A percentile compares a stretch with the other conserved stretches of the same genome.
Conservation (phyloP, 257 asterid genomes). For the Asclepias syriaca region DNA sequence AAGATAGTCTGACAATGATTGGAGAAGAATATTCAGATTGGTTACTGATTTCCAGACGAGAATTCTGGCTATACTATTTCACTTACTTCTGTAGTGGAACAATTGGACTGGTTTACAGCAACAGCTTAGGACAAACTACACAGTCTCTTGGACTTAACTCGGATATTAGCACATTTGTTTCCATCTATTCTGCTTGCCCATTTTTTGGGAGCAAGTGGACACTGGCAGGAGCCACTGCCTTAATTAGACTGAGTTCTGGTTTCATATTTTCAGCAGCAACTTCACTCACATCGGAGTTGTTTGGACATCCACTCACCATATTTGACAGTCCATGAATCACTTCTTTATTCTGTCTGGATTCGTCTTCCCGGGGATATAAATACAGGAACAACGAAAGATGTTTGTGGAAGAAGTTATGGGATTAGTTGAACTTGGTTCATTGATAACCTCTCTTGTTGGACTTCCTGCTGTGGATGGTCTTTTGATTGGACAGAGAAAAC, state of each 20-base stretch:
- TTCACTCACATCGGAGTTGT: slow-evolving; percentile 55
- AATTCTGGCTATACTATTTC: slow-evolving; percentile 62
- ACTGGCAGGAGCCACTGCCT: slow-evolving; percentile 42
- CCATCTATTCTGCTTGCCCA: slow-evolving; percentile 60
- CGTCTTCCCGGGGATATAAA: slow-evolving; percentile 64
- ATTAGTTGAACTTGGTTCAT: slow-evolving; percentile 65
- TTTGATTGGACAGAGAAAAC: slow-evolving; percentile 77
- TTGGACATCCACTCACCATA: slow-evolving; percentile 84
- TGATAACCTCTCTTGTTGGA: slow-evolving; percentile 64
- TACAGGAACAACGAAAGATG: slow-evolving; percentile 56
- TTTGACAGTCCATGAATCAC: slow-evolving; percentile 73
- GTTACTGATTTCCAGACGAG: slow-evolving; percentile 31
- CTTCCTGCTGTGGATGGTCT: slow-evolving; percentile 79
- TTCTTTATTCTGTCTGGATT: slow-evolving; percentile 76
- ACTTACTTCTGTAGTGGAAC: slow-evolving; percentile 65
- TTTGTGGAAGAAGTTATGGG: slow-evolving; percentile 81
- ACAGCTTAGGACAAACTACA: slow-evolving; percentile 66
- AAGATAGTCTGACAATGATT: slow-evolving; percentile 28
- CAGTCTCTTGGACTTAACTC: slow-evolving; percentile 49
- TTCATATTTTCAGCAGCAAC: slow-evolving; percentile 55
- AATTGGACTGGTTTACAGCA: slow-evolving; percentile 50
- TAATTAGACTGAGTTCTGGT: slow-evolving; percentile 62
- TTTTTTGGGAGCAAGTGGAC: slow-evolving; percentile 52
- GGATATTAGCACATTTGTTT: slow-evolving; percentile 38
- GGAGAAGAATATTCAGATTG: slow-evolving; percentile 56